These are phyloP conservation scores for Stagonosporopsis chrysanthemi DNA, from an alignment of 2,329 filamentous ascomycete species.

Conservation along the genomic window DNA sequence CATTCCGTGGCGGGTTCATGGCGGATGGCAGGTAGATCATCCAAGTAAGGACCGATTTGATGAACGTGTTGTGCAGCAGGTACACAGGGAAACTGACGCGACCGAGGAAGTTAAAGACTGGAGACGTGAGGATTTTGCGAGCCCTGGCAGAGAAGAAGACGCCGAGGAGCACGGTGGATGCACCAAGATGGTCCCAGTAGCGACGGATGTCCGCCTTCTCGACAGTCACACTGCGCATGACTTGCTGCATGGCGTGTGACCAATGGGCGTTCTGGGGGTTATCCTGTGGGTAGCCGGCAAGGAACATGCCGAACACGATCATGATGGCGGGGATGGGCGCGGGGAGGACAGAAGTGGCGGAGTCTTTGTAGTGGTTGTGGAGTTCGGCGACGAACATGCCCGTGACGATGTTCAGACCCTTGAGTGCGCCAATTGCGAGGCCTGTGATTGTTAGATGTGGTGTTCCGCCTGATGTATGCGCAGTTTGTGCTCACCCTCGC, in stretches of 20 bases:
- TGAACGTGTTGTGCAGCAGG: constrained; percentile 67
- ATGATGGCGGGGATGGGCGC: constrained; percentile 60
- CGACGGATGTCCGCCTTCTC: constrained; percentile 58
- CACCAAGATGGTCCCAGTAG: constrained; percentile 59
- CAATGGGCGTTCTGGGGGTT: constrained; percentile 62
- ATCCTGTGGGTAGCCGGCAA: constrained; percentile 68
- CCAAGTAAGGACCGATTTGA: constrained; percentile 67
- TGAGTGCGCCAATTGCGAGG: constrained; percentile 44
- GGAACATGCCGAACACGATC: constrained; percentile 61
- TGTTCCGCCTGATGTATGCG: neutral
- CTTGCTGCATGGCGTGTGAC: constrained; percentile 57
- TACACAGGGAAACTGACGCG: constrained; percentile 71
- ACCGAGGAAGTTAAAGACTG: constrained; percentile 67
- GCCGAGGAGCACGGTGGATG: constrained; percentile 59
- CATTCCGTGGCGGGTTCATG: constrained; percentile 47
- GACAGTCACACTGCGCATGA: constrained; percentile 57
- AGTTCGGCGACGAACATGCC: constrained; percentile 69
- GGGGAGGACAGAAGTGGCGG: constrained; percentile 57
- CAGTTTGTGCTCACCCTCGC: constrained; percentile 36
- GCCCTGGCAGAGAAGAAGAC: constrained; percentile 61
- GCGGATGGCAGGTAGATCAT: constrained; percentile 59
- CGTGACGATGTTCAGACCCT: constrained; percentile 66
- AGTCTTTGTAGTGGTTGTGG: constrained; percentile 60
- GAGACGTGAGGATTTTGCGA: constrained; percentile 62
- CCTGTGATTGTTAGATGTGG: constrained; percentile 35